Base-by-base conservation (phyloP, 163 green algal genomes). In the Chlorella variabilis region DNA sequence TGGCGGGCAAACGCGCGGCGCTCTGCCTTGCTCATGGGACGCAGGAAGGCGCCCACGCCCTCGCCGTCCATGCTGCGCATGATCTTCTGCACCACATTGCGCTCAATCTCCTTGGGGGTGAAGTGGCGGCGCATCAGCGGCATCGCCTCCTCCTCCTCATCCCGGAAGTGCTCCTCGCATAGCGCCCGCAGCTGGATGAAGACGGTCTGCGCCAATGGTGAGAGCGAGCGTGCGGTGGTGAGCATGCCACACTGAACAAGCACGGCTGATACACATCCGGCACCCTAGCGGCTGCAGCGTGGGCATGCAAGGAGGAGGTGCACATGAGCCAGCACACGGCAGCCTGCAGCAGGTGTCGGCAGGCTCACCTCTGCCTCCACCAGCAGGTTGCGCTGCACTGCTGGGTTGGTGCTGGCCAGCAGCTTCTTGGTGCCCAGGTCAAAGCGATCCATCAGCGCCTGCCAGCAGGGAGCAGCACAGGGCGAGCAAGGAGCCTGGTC, bases 81-180 rank as follows among this genome's bases (percentile, higher is more conserved):
- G 51, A 78, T 78, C 71, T 78, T 78, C 2, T 58, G 27, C 33
- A 78, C 71, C 49, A 78, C 49, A 25, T 78, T 62, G 34, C 68
- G 67, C 29, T 48, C 11, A 33, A 78, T 78, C 29, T 79, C 71
- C 15, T 56, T 0, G 34, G 54, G 71, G 9, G 54, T 79, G 71
- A 79, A 79, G 71, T 79, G 71, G 25, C n/a, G 25, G 54, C 71
- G 71, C 71, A 79, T 69, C 29, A 79, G 71, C 36, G 54, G 71
- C 71, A 79, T 36, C 25, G 36, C 36, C 54, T 58, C 71, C 49
- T 68, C 25, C 71, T 79, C 71, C n/a, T 79, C 71, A 54, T 79
- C 71, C 6, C 34, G 9, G 27, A 79, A 20, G 54, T 79, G n/a
- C n/a, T n/a, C 54, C 54, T 56, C 29, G 33, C 38, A 20, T 8